Percentiles rank a stretch among this genome's conserved stretches.
phyloP scores from a whole-genome alignment of 2,329 filamentous ascomycete species.

The Atkinsonella hypoxylon region DNA sequence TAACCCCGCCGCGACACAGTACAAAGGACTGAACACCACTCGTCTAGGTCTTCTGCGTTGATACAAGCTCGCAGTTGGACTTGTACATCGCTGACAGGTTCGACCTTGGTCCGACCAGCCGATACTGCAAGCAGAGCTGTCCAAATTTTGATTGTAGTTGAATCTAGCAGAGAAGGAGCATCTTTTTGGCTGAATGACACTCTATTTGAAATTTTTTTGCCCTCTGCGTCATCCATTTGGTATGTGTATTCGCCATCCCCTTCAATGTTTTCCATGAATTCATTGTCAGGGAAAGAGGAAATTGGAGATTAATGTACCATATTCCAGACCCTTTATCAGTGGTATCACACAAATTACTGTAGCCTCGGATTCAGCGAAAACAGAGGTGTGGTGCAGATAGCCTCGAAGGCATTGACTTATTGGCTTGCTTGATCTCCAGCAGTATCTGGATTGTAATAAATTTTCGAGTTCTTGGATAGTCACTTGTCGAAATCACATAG shows the following conservation, averaged over 20 bases:
- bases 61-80: background rate
- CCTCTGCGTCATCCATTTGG: constrained; percentile 12
- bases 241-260: constrained; percentile 41
- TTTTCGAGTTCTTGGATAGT: constrained; percentile 78
- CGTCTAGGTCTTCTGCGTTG: background rate
- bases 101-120: background rate
- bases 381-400: constrained; percentile 66
- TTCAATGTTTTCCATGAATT: constrained; percentile 60
- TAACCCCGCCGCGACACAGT: no score
- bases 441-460: constrained; percentile 89
- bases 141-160: no score
- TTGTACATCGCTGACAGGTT: background rate
- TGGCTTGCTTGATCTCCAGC: constrained; percentile 74
- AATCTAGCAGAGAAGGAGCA: no score
- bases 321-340: constrained; percentile 60
- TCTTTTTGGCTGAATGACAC: no score
- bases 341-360: constrained; percentile 79
- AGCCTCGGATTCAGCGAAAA: constrained; percentile 69
- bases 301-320: constrained; percentile 72
- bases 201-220: constrained; percentile 8
- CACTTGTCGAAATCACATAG: constrained; percentile 78
- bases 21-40: background rate
- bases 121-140: no score
- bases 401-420: constrained; percentile 68
- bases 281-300: constrained; percentile 73